Base-by-base conservation (phyloP, 2,329 filamentous ascomycete genomes). In the Davidsoniella australis region DNA sequence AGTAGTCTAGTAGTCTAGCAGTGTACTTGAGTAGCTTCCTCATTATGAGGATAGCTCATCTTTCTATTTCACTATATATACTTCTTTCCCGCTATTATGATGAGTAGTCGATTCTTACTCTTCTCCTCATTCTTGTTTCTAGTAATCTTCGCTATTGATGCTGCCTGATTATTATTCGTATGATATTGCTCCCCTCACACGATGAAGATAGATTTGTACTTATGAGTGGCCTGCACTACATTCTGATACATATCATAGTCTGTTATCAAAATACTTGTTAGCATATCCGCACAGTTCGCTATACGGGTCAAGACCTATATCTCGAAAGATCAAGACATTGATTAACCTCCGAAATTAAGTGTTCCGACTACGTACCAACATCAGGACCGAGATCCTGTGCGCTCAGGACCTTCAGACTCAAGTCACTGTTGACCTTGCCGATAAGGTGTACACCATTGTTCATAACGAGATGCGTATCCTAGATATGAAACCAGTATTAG, bases 211-310 rank as follows among this genome's bases (percentile, higher is more conserved):
- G 78, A 70, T 59, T 82, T 84, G 61, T 86, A 77, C 45, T 79
- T 75, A 65, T 95, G 88, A 33, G 86, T 91, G 36, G 78, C 80
- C 51, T 95, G 84, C 2, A 95, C 82, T 8, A 51, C 49, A 0
- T 81, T 76, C 51, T 85, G 78, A 53, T 79, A 82, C 33, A 85
- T 73, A 48, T 71, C 72, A 63, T 83, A 85, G 65, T 95, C 87
- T 89, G 52, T 1, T 23, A 45, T 10, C 39, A 38, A 16, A 2
- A 20, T 8, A 23, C 5, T n/a, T 6, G 46, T 48, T 42, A 48
- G 46, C 26, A 41, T 14, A 8, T 20, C n/a, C 18, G 12, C 18
- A 16, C 9, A 17, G 49, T 42, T 33, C 18, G 36, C 33, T 20
- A 14, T 5, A 45, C n/a, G 14, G 24, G 12, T 36, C 16, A 36